Conservation (phyloP, 106 monocot species). For the Apostasia shenzhenica region DNA sequence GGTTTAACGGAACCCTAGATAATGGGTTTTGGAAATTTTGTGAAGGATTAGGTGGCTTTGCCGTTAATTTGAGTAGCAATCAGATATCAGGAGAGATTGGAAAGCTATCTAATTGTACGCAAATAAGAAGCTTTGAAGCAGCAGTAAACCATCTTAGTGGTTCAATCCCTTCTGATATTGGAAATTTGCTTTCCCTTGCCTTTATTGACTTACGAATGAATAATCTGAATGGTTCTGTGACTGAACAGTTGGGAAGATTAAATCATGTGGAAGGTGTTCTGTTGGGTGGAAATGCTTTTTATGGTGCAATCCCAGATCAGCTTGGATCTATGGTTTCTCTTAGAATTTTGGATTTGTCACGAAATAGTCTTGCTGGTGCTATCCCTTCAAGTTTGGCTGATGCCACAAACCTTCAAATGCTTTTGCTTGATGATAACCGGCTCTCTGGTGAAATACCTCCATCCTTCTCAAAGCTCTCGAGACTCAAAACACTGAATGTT, state of each 20-base stretch:
- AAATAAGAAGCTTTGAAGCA: slow-evolving; percentile 33
- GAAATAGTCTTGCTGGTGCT: slow-evolving; percentile 30
- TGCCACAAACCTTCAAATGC: slow-evolving; percentile 25
- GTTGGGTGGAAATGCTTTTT: slow-evolving; percentile 27
- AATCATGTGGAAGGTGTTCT: slow-evolving; percentile 19
- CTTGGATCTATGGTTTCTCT: slow-evolving; percentile 35
- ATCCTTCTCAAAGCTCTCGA: slow-evolving; percentile 22
- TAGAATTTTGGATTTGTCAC: slow-evolving; percentile 39
- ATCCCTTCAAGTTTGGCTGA: slow-evolving; percentile 38
- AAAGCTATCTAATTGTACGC: slow-evolving; percentile 17
- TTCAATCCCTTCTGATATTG: slow-evolving; percentile 23
- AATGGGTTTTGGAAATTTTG: slow-evolving; percentile 26
- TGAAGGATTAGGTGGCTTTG: slow-evolving; percentile 18
- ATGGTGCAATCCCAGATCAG: slow-evolving; percentile 32
- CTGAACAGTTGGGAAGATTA: slow-evolving; percentile 22
- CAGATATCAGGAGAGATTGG: slow-evolving; percentile 28
- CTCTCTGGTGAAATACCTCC: slow-evolving; percentile 47
- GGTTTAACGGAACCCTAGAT: slow-evolving; percentile 35
- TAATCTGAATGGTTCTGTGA: slow-evolving; percentile 22
- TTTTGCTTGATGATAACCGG: slow-evolving; percentile 43
- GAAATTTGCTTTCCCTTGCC: slow-evolving; percentile 13
- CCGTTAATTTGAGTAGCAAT: slow-evolving; percentile 46
- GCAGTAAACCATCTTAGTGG: slow-evolving; percentile 38
- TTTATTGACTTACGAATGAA: slow-evolving; percentile 38
- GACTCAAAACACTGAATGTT: slow-evolving; percentile 36